Percentiles rank a stretch among this genome's conserved stretches.
Evolutionary conservation across 2,329 filamentous ascomycete genomes (phyloP).

Genomic region (Venturia oleaginea): DNA sequence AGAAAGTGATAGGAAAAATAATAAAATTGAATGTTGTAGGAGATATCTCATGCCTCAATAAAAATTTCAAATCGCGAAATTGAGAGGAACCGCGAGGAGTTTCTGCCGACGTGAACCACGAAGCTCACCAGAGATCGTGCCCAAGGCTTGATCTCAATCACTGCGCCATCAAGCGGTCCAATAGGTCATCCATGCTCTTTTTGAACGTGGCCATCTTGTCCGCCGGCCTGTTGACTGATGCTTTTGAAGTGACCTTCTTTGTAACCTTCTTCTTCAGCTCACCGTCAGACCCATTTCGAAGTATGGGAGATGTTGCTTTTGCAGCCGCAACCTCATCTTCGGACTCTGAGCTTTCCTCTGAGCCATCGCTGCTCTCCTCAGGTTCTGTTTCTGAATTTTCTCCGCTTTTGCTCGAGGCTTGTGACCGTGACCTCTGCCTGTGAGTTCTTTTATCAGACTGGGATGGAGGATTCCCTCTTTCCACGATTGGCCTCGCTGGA

Average conservation of each 20-base stretch:
- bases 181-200: neutral
- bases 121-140: neutral
- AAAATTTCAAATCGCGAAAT: neutral
- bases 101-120: neutral
- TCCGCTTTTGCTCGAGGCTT: neutral
- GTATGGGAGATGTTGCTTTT: neutral
- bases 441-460: neutral
- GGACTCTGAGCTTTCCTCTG: neutral
- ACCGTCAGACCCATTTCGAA: neutral
- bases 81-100: neutral
- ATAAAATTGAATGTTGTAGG: no score
- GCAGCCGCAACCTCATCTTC: neutral
- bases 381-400: neutral
- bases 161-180: neutral
- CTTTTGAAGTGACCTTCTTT: neutral
- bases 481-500: neutral
- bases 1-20: neutral
- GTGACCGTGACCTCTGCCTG: neutral
- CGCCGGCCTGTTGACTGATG: neutral
- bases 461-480: neutral
- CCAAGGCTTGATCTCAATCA: neutral
- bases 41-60: no score
- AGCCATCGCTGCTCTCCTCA: neutral
- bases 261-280: neutral
- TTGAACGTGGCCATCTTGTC: slow-evolving; percentile 2